Percentiles rank a stretch among this genome's conserved stretches.
phyloP scores from a whole-genome alignment of 768 basidiomycete genomes.

The Podaxis mareebaensis region DNA sequence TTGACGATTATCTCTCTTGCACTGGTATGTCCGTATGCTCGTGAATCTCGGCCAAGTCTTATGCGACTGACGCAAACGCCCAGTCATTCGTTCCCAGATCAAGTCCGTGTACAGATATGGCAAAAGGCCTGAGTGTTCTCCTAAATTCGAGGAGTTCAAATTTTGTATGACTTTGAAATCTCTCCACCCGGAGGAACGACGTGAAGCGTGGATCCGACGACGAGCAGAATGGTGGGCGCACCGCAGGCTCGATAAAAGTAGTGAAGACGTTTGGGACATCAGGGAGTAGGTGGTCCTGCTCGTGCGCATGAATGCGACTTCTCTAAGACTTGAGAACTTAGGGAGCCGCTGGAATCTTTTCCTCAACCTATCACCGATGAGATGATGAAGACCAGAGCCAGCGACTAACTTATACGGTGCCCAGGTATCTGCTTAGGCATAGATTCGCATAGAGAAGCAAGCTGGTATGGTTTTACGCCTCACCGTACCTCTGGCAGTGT shows the following conservation, averaged over 20 bases:
- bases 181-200: conserved; percentile 72
- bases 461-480: neutral
- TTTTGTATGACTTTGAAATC: conserved; percentile 87
- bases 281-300: conserved; percentile 58
- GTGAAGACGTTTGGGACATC: conserved; percentile 94
- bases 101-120: conserved; percentile 89
- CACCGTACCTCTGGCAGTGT: no score
- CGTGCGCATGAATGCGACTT: conserved; percentile 1
- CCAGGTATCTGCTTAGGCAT: neutral
- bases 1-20: conserved; percentile 74
- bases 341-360: conserved; percentile 52
- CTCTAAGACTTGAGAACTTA: conserved; percentile 22
- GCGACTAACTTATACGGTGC: conserved; percentile 10
- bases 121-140: conserved; percentile 63
- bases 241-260: conserved; percentile 73
- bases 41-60: conserved; percentile 6
- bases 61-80: neutral
- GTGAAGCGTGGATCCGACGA: conserved; percentile 81
- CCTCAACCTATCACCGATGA: conserved; percentile 40
- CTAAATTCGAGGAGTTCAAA: conserved; percentile 91
- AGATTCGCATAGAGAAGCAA: neutral
- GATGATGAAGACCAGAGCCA: conserved; percentile 17
- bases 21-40: conserved; percentile 44
- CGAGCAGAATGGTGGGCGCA: conserved; percentile 96
- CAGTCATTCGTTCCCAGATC: conserved; percentile 79